Evolutionary conservation across 495 filamentous ascomycete species (phyloP).

Genomic region (Barbatosphaeria neglecta): DNA sequence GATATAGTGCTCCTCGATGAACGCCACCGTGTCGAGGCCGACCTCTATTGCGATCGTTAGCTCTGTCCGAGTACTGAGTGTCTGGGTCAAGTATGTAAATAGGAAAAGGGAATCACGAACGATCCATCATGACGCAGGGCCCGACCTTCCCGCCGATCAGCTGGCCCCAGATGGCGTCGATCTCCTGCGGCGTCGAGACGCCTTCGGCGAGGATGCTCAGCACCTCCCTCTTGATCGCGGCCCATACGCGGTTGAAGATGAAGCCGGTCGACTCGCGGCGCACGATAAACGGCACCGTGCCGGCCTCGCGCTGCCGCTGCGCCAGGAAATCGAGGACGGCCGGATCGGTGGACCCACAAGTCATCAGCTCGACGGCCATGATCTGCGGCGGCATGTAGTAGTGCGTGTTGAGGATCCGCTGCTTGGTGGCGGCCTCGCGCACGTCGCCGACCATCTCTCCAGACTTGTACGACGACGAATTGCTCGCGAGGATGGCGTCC

Average conservation of each 20-base stretch:
- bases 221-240: slow-evolving; percentile 35
- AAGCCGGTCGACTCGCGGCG: slow-evolving; percentile 35
- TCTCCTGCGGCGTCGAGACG: neutral
- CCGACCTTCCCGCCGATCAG: neutral
- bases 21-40: slow-evolving; percentile 34
- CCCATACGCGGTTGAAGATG: slow-evolving; percentile 42
- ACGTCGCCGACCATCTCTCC: slow-evolving; percentile 34
- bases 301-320: slow-evolving; percentile 23
- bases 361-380: slow-evolving; percentile 44
- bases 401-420: slow-evolving; percentile 36
- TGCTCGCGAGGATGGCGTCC: slow-evolving; percentile 39
- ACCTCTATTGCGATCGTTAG: slow-evolving; percentile 14
- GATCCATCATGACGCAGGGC: neutral
- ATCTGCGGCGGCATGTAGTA: slow-evolving; percentile 41
- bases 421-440: slow-evolving; percentile 12
- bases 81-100: neutral
- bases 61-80: neutral
- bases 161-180: neutral
- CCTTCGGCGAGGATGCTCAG: slow-evolving; percentile 32
- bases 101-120: neutral
- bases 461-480: slow-evolving; percentile 36
- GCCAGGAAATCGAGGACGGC: slow-evolving; percentile 31
- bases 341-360: slow-evolving; percentile 33
- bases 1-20: slow-evolving; percentile 15
- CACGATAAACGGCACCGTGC: slow-evolving; percentile 22